These are phyloP conservation scores for Strombidium stylifer DNA, from an alignment of 73 alveolate species.

Conservation along the genomic window DNA sequence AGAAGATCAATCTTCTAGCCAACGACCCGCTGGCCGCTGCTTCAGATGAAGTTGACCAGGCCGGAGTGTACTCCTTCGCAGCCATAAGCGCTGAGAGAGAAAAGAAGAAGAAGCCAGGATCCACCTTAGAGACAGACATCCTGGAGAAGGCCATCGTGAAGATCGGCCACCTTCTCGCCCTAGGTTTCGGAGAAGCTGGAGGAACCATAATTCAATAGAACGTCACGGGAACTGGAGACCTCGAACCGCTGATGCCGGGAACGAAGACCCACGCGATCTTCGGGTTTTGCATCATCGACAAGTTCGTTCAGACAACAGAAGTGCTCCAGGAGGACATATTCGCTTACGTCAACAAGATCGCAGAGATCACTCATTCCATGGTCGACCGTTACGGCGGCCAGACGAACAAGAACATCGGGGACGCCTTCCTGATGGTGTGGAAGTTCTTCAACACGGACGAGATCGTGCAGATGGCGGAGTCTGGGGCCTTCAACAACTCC, in stretches of 20 bases:
- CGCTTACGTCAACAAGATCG: conserved; percentile 94
- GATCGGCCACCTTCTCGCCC: conserved; percentile 80
- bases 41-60: conserved; percentile 56
- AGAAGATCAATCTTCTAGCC: conserved; percentile 61
- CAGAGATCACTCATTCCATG: conserved; percentile 92
- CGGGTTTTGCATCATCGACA: conserved; percentile 92
- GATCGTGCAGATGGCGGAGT: conserved; percentile 57
- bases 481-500: conserved; percentile 90
- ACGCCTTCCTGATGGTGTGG: conserved; percentile 96
- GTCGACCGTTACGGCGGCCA: conserved; percentile 94
- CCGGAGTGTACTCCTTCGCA: conserved; percentile 30
- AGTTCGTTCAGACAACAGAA: conserved; percentile 86
- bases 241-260: conserved; percentile 82
- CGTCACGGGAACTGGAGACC: conserved; percentile 66
- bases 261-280: conserved; percentile 72
- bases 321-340: conserved; percentile 86
- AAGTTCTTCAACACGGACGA: conserved; percentile 52
- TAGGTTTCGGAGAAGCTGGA: conserved; percentile 85
- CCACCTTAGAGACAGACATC: conserved; percentile 64
- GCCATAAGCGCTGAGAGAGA: background rate
- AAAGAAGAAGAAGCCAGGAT: conserved; percentile 2
- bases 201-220: conserved; percentile 68
- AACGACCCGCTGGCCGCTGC: conserved; percentile 69
- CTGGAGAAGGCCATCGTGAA: conserved; percentile 76
- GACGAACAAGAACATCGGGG: conserved; percentile 99